A percentile compares a stretch with the other conserved stretches of the same genome.
Conservation (phyloP, 345 rosid species). For the Xanthoceras sorbifolium region DNA sequence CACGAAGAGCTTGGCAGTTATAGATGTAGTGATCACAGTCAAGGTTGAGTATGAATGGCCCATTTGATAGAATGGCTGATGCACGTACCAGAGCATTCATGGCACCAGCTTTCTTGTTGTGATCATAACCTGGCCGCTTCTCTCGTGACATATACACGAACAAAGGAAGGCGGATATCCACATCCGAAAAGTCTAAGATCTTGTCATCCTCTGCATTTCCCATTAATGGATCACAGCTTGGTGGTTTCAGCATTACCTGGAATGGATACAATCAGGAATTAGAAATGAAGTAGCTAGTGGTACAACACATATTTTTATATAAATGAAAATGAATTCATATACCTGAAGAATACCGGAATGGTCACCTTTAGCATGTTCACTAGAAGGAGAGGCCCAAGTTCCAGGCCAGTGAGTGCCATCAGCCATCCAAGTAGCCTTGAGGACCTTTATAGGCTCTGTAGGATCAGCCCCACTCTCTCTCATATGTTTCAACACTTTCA, state of each 20-base stretch:
- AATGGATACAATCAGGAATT: no score
- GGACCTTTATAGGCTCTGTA: slow-evolving; percentile 63
- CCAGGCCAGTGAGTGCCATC: slow-evolving; percentile 99
- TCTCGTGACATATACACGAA: slow-evolving; percentile 88
- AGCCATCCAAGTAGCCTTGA: slow-evolving; percentile 97
- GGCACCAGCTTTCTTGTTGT: slow-evolving; percentile 98
- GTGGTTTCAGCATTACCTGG: slow-evolving; percentile 93
- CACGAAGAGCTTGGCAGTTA: slow-evolving; percentile 85
- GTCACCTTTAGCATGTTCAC: slow-evolving; percentile 89
- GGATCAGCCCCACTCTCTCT: slow-evolving; percentile 79
- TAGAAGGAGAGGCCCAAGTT: slow-evolving; percentile 57
- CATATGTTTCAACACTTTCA: slow-evolving; percentile 81
- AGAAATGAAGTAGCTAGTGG: no score
- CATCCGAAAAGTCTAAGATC: slow-evolving; percentile 70
- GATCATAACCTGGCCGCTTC: slow-evolving; percentile 92
- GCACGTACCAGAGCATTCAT: slow-evolving; percentile 90
- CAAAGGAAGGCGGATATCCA: slow-evolving; percentile 87
- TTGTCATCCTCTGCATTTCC: slow-evolving; percentile 72
- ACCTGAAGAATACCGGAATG: slow-evolving; percentile 85
- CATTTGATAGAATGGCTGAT: slow-evolving; percentile 89
- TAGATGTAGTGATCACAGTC: slow-evolving; percentile 96
- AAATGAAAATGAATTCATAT: background rate
- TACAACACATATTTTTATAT: no score
- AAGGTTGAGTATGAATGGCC: slow-evolving; percentile 88
- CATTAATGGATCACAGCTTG: slow-evolving; percentile 65